phyloP scores from a whole-genome alignment of 768 basidiomycete species.

The Cystobasidium onofrii region DNA sequence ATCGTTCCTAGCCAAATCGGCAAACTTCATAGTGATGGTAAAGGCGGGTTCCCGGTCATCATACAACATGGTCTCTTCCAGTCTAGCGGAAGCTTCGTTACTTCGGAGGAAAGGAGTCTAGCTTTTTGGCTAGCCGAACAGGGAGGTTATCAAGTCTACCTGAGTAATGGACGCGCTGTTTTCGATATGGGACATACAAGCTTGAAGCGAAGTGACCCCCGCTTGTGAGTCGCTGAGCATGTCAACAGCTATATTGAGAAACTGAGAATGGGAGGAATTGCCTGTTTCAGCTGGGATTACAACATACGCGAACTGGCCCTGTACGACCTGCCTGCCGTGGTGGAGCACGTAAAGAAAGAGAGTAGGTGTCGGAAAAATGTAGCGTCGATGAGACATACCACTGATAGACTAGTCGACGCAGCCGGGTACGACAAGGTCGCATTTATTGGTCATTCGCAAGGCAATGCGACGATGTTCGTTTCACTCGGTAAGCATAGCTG shows the following conservation, averaged over 20 bases:
- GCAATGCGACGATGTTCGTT: slow-evolving; percentile 52
- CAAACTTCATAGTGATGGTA: slow-evolving; percentile 34
- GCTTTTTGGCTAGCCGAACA: slow-evolving; percentile 53
- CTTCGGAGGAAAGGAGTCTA: slow-evolving; percentile 51
- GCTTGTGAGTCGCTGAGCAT: slow-evolving; percentile 47
- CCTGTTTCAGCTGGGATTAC: slow-evolving; percentile 46
- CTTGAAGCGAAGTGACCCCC: slow-evolving; percentile 48
- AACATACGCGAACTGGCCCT: slow-evolving; percentile 52
- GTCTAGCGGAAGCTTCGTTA: slow-evolving; percentile 51
- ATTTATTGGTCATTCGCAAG: slow-evolving; percentile 53
- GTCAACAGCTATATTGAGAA: too few relatives aligned
- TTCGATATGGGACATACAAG: slow-evolving; percentile 52
- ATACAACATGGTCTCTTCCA: slow-evolving; percentile 53
- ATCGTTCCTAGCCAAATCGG: slow-evolving; percentile 31
- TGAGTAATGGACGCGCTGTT: slow-evolving; percentile 50
- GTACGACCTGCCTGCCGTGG: slow-evolving; percentile 52
- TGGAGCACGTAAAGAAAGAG: slow-evolving; percentile 51
- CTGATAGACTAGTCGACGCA: background rate
- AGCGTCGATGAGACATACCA: too few relatives aligned
- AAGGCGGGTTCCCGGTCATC: slow-evolving; percentile 49
- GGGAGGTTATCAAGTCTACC: slow-evolving; percentile 49
- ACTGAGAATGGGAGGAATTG: too few relatives aligned
- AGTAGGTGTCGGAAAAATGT: slow-evolving; percentile 48
- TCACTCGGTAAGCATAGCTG: slow-evolving; percentile 44
- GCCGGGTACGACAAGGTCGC: slow-evolving; percentile 45